Base-by-base conservation (phyloP, 2,329 filamentous ascomycete genomes). In the Epichloe glyceriae region DNA sequence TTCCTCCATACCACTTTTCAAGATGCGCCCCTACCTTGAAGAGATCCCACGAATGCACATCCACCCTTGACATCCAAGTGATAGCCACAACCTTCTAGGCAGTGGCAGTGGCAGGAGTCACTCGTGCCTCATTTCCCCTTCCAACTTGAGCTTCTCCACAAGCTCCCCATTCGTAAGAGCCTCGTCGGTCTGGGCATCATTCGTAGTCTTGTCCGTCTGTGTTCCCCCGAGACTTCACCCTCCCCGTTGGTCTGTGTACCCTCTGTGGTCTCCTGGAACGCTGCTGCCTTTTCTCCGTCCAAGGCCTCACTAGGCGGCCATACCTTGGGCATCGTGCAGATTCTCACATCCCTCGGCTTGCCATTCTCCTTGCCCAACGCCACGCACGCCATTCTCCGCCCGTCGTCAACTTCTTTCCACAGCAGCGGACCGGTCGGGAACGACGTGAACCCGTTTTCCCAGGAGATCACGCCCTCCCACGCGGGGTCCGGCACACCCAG, bases 401-500 rank as follows among this genome's bases (percentile, higher is more conserved):
- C 73, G 44, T 67, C 72, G 3, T 71, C 69, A 1, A 58, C 54
- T 3, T 74, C 69, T 45, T 71, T 64, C 80, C 80, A 83, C 55
- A 78, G 68, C 60, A 80, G 62, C 1, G 80, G 80, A 0, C 80
- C 79, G 4, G 65, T 60, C 0, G 78, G 79, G 59, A 84, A 81
- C 2, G 64, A 64, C n/a, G 63, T 70, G 59, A 73, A 58, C 4
- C 72, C 76, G 42, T 72, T 70, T 58, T 77, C 73, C 74, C 77
- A 83, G 12, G 64, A 59, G 19, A 76, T 61, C 39, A 73, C 62
- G 19, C 72, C 71, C 40, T 71, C 66, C 64, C 79, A 75, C 34
- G 67, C 64, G 1, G 79, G 77, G 57, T 95, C 90, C n/a, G 90
- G 69, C 48, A 80, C 76, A 6, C 86, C 83, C 67, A 83, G 72